These are phyloP conservation scores for Penicillium bovifimosum DNA, from an alignment of 495 filamentous ascomycete species.

Conservation along the genomic window DNA sequence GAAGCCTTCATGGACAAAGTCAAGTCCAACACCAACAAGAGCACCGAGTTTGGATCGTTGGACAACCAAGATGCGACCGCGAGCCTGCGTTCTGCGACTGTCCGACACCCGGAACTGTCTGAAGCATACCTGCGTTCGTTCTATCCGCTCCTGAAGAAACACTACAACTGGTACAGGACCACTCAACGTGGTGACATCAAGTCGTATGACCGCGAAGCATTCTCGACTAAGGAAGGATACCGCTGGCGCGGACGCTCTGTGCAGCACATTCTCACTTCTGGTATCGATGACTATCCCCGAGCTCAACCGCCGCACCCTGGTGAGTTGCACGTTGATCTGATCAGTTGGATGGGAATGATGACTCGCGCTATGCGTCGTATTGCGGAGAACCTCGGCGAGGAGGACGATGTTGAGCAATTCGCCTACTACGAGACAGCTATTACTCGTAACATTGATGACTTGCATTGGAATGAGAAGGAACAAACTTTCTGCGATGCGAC, in stretches of 20 bases:
- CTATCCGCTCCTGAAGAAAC: slow-evolving; percentile 87
- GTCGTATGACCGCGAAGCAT: slow-evolving; percentile 81
- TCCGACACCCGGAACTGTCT: slow-evolving; percentile 62
- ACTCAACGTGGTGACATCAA: slow-evolving; percentile 90
- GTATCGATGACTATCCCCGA: slow-evolving; percentile 92
- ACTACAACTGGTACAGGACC: slow-evolving; percentile 90
- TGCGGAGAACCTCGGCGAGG: slow-evolving; percentile 62
- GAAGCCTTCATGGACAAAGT: slow-evolving; percentile 77
- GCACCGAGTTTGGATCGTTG: slow-evolving; percentile 18
- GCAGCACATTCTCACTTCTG: slow-evolving; percentile 84
- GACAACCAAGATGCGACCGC: slow-evolving; percentile 23
- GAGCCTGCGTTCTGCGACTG: slow-evolving; percentile 49
- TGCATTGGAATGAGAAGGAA: slow-evolving; percentile 80
- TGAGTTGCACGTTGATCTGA: slow-evolving; percentile 90
- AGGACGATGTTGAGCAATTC: slow-evolving; percentile 69
- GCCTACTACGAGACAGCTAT: slow-evolving; percentile 72
- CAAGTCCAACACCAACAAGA: slow-evolving; percentile 36
- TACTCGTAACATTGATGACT: slow-evolving; percentile 79
- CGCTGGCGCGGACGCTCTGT: slow-evolving; percentile 90
- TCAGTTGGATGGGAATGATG: slow-evolving; percentile 97
- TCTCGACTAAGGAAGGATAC: slow-evolving; percentile 83
- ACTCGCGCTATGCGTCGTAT: slow-evolving; percentile 73
- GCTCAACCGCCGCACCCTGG: slow-evolving; percentile 95
- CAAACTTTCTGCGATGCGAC: slow-evolving; percentile 92
- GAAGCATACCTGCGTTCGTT: slow-evolving; percentile 70